Conservation (phyloP, 192 early-diverging fungal genomes). For the Backusella luteola region DNA sequence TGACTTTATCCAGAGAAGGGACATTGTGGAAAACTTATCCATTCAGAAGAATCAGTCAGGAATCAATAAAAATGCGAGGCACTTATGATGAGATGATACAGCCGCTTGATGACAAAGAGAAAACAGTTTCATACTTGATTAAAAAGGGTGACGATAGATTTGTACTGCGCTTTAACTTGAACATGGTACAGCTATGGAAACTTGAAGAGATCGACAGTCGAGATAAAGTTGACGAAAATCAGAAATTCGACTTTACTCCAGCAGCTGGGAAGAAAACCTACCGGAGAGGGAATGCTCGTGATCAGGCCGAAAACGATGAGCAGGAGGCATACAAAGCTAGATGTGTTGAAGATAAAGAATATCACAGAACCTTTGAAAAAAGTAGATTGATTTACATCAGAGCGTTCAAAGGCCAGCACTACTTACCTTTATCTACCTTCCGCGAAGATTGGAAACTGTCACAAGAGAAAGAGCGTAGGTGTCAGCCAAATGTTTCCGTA, state of each 20-base stretch:
- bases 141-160: background rate
- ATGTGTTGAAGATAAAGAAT: background rate
- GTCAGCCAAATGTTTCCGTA: background rate
- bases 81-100: background rate
- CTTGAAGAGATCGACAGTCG: background rate
- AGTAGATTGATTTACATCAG: background rate
- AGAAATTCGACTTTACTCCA: background rate
- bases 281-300: background rate
- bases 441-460: background rate
- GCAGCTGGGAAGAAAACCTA: background rate
- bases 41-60: background rate
- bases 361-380: background rate
- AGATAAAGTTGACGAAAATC: background rate
- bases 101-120: background rate
- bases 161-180: background rate
- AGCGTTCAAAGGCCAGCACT: background rate
- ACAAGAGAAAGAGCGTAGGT: background rate
- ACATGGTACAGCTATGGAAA: background rate
- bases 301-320: background rate
- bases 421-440: background rate
- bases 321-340: background rate
- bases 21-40: background rate
- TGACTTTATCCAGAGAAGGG: background rate
- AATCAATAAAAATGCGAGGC: background rate
- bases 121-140: background rate